Percentiles rank a stretch among this genome's conserved stretches.
Conservation (phyloP, 2,329 filamentous ascomycete species). For the Pleomassaria siparia region DNA sequence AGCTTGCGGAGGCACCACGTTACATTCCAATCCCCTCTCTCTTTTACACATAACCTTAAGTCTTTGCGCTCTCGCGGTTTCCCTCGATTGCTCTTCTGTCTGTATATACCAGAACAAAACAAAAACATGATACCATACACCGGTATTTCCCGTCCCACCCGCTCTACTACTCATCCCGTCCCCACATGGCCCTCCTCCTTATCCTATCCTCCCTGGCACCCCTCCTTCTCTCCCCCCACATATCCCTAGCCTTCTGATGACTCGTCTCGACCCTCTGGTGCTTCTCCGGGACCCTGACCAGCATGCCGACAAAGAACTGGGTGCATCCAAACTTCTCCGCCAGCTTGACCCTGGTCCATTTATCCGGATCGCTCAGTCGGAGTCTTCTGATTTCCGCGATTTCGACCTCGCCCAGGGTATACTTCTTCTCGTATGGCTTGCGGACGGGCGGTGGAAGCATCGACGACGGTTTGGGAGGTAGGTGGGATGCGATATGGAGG, state of each 20-base stretch:
- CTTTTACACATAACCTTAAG: no score
- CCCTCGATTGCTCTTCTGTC: no score
- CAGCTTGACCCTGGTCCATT: constrained; percentile 61
- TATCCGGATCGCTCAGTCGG: constrained; percentile 56
- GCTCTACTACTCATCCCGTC: constrained; percentile 53
- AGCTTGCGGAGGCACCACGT: no score
- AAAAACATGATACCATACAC: no score
- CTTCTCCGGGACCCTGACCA: constrained; percentile 51
- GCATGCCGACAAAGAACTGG: constrained; percentile 63
- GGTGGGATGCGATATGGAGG: constrained; percentile 16
- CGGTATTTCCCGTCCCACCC: background rate
- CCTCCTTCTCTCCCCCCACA: constrained; percentile 62
- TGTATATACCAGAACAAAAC: no score
- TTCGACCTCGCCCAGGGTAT: constrained; percentile 60
- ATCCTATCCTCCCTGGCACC: constrained; percentile 63
- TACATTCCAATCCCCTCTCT: no score
- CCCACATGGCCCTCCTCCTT: constrained; percentile 63
- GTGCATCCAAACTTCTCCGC: constrained; percentile 66
- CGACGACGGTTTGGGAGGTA: constrained; percentile 29
- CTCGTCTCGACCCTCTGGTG: constrained; percentile 36
- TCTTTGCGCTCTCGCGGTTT: no score
- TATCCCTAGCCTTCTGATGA: constrained; percentile 57
- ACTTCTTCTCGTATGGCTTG: constrained; percentile 58
- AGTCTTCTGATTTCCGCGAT: constrained; percentile 62
- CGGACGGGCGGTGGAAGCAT: constrained; percentile 54